phyloP scores from a whole-genome alignment of 495 filamentous ascomycete species.

The Rhizodiscina lignyota region DNA sequence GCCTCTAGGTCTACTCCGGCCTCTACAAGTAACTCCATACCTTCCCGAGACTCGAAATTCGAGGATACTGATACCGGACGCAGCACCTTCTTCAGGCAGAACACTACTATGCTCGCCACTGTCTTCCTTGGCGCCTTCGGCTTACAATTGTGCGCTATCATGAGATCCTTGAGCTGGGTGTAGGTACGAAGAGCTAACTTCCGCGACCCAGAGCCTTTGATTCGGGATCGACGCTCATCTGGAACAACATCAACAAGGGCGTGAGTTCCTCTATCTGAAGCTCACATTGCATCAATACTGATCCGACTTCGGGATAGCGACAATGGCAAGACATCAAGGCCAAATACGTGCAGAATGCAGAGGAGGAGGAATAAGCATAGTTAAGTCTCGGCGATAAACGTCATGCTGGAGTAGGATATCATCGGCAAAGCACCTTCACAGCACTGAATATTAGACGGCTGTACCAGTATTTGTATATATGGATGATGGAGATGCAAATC shows the following conservation, averaged over 20 bases:
- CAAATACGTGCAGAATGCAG: constrained; percentile 52
- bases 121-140: constrained; percentile 81
- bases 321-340: constrained; percentile 99
- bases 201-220: constrained; percentile 52
- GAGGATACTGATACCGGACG: no score
- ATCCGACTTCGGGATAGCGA: constrained; percentile 35
- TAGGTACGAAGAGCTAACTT: not conserved
- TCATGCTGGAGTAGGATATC: no score
- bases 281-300: not conserved
- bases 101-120: constrained; percentile 66
- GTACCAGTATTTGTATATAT: no score
- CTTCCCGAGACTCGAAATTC: constrained; percentile 4
- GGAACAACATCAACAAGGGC: constrained; percentile 77
- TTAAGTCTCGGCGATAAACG: no score
- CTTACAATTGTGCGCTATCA: constrained; percentile 66
- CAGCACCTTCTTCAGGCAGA: constrained; percentile 72
- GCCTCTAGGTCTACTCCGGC: constrained; percentile 40
- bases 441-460: no score
- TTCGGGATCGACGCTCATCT: constrained; percentile 57
- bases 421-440: no score
- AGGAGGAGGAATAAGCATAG: constrained; percentile 38
- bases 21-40: constrained; percentile 63
- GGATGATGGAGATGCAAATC: no score
- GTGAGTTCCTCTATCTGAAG: constrained; percentile 35
- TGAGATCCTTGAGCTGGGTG: constrained; percentile 15